phyloP scores from a whole-genome alignment of 2,329 filamentous ascomycete species.

The Pyricularia sp. region DNA sequence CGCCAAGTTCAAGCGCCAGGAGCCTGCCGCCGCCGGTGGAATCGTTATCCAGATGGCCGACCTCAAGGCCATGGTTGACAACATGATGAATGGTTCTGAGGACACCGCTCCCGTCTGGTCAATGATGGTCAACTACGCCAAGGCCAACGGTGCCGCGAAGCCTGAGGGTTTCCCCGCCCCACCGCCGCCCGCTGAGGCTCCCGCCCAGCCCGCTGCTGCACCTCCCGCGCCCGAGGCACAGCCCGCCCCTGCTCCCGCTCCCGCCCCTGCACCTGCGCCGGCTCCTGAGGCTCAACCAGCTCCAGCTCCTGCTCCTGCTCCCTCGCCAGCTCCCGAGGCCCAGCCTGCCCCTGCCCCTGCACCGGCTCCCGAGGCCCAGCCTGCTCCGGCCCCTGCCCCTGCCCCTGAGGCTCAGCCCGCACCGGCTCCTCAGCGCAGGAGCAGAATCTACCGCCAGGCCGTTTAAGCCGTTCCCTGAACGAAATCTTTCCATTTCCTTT shows the following conservation, averaged over 20 bases:
- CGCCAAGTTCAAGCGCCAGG: neutral
- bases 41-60: constrained; percentile 2
- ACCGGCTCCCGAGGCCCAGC: too few species aligned
- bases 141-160: neutral
- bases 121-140: constrained; percentile 4
- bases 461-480: neutral
- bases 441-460: neutral
- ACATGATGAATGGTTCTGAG: neutral
- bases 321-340: too few species aligned
- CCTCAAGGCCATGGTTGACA: neutral
- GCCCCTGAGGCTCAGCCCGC: neutral
- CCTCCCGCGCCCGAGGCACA: too few species aligned
- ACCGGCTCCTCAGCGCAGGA: neutral
- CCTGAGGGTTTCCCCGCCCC: neutral
- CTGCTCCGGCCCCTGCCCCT: too few species aligned
- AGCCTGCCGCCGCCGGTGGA: neutral
- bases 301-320: too few species aligned
- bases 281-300: too few species aligned
- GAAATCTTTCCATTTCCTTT: neutral
- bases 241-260: too few species aligned
- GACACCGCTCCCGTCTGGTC: neutral
- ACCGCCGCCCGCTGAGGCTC: neutral
- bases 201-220: neutral
- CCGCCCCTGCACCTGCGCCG: too few species aligned
- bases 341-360: too few species aligned